Evolutionary conservation across 352 stramenopile species (phyloP).

Genomic region (Phytophthora pistaciae): DNA sequence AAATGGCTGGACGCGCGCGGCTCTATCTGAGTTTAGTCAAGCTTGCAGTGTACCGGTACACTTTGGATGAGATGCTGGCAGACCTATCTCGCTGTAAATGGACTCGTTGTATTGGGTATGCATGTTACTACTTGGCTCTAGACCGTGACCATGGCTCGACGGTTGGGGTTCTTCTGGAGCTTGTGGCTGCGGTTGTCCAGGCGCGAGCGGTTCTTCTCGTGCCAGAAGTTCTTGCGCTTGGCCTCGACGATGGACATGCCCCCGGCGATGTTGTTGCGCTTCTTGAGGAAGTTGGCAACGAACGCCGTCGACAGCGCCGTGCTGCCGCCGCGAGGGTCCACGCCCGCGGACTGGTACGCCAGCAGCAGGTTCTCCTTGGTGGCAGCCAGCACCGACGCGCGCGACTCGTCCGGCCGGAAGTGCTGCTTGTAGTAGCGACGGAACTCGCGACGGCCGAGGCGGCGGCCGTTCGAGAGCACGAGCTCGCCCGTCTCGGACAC

Average conservation of each 20-base stretch:
- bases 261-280: conserved; percentile 84
- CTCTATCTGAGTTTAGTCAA: background rate
- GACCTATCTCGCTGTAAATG: conserved; percentile 2
- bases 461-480: conserved; percentile 83
- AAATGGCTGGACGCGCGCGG: conserved; percentile 25
- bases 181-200: conserved; percentile 88
- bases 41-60: background rate
- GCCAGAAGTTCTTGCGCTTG: conserved; percentile 74
- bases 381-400: conserved; percentile 77
- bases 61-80: background rate
- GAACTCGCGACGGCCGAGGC: conserved; percentile 91
- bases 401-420: conserved; percentile 83
- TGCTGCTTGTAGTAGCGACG: conserved; percentile 92
- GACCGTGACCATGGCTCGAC: conserved; percentile 77
- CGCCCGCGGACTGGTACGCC: conserved; percentile 74
- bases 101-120: conserved; percentile 19
- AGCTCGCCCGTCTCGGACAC: conserved; percentile 92
- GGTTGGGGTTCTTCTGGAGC: conserved; percentile 87
- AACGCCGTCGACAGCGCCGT: conserved; percentile 82
- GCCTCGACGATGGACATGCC: conserved; percentile 78
- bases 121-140: conserved; percentile 45
- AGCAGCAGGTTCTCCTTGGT: conserved; percentile 85
- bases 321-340: conserved; percentile 66
- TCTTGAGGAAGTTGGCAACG: conserved; percentile 83
- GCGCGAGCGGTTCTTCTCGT: conserved; percentile 83